These are phyloP conservation scores for Didymella pinodella DNA, from an alignment of 2,329 filamentous ascomycete species.

Conservation along the genomic window DNA sequence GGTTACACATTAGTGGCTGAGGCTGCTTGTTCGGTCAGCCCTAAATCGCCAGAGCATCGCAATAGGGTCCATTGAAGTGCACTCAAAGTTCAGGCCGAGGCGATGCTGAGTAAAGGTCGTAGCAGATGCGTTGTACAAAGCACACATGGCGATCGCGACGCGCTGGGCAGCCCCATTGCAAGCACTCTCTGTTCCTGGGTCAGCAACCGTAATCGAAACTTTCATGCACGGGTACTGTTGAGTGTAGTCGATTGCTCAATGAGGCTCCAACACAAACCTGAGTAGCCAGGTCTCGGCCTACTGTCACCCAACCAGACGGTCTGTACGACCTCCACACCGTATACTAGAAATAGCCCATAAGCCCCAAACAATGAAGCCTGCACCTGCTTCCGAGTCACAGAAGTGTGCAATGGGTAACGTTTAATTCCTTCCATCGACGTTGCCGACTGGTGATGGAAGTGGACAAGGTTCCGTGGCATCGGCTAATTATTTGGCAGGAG, in stretches of 20 bases:
- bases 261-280: constrained; percentile 6
- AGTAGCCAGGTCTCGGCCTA: neutral
- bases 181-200: neutral
- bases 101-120: constrained; percentile 5
- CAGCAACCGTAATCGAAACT: neutral
- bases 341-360: constrained; percentile 7
- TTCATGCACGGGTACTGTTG: neutral
- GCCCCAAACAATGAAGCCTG: neutral
- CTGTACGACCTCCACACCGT: neutral
- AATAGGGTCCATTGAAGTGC: neutral
- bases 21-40: constrained; percentile 10
- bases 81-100: neutral
- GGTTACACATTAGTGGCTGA: constrained; percentile 15
- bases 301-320: neutral
- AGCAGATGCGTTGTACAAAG: constrained; percentile 2
- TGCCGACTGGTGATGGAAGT: neutral
- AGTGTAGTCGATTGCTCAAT: neutral
- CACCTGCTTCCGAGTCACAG: neutral
- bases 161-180: neutral
- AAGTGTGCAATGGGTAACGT: neutral
- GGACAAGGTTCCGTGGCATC: neutral
- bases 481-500: neutral
- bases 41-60: constrained; percentile 4
- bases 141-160: neutral
- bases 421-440: neutral